Base-by-base conservation (phyloP, 2,329 filamentous ascomycete genomes). In the Colletotrichum lini region DNA sequence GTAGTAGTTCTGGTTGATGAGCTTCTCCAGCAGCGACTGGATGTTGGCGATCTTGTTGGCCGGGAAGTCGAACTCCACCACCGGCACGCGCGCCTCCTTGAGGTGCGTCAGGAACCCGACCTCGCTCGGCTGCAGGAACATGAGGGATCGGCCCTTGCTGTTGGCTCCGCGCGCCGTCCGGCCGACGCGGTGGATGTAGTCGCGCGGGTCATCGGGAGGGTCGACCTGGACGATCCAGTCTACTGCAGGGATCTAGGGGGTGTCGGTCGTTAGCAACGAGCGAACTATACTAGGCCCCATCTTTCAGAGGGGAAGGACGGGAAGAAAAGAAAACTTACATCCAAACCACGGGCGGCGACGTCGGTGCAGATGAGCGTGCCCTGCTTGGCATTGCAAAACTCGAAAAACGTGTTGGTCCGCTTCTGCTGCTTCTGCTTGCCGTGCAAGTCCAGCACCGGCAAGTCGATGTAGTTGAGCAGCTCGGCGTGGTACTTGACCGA, bases 381-480 rank as follows among this genome's bases (percentile, higher is more conserved):
- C 75, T 93, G 90, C 75, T 91, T 91, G 21, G 95, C 87, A 73
- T 89, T 89, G 81, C 86, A 87, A 81, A 99, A 99, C 81, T 98
- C 96, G 82, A 98, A 99, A 82, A 99, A 99, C 0, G 95, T 98
- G 80, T 97, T 97, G 30, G 96, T 99, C n/a, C 96, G 93, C 82
- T 98, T 98, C 83, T 98, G 95, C 83, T 99, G 96, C 84, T 99
- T 99, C 84, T 98, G 94, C 84, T 99, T 98, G 75, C 95, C 96
- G 81, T 97, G 94, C 9, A 97, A 87, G 76, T 94, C 93, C 53
- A 97, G 88, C 3, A 97, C 94, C 6, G 93, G 95, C 50, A 98
- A 88, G 81, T 98, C 96, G 78, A 98, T 98, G 84, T 98, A 98
- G 85, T 98, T 98, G 75, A 99, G 90, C 38, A 99, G 90, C 81